Evolutionary conservation across 306 rosid species (phyloP).

Genomic region (Clitoria ternatea): DNA sequence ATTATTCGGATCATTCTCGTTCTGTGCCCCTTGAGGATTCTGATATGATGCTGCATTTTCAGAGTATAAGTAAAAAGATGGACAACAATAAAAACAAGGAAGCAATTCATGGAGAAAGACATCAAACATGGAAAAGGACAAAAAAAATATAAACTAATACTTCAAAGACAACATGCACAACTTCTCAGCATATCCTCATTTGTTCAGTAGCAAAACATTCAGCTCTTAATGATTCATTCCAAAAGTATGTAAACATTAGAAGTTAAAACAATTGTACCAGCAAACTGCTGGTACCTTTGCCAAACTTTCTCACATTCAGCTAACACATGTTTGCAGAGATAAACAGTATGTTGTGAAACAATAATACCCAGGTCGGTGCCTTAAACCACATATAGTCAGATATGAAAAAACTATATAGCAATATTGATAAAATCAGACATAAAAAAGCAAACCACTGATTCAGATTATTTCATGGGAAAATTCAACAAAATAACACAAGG

Average conservation of each 20-base stretch:
- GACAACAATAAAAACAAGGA: not conserved
- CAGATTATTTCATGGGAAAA: not conserved
- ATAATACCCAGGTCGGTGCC: not conserved
- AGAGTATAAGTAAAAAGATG: conserved; percentile 35
- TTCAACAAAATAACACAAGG: not conserved
- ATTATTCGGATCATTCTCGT: conserved; percentile 89
- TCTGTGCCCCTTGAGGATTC: conserved; percentile 82
- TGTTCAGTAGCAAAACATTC: not conserved
- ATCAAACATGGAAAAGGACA: not conserved
- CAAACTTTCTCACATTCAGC: not conserved
- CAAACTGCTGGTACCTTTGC: not conserved
- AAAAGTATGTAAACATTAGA: not conserved
- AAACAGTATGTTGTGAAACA: not conserved
- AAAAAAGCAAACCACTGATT: not conserved
- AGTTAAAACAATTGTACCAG: not conserved
- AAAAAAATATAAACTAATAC: not conserved
- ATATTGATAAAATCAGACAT: not conserved
- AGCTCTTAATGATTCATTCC: not conserved
- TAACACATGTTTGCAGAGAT: not conserved
- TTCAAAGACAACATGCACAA: not conserved
- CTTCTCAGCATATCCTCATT: not conserved
- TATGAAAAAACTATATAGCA: not conserved
- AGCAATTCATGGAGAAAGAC: not conserved
- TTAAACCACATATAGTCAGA: not conserved
- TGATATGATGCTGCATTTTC: conserved; percentile 82